Percentiles rank a stretch among this genome's conserved stretches.
Conservation (phyloP, 306 rosid genomes). For the Rosa multiflora region DNA sequence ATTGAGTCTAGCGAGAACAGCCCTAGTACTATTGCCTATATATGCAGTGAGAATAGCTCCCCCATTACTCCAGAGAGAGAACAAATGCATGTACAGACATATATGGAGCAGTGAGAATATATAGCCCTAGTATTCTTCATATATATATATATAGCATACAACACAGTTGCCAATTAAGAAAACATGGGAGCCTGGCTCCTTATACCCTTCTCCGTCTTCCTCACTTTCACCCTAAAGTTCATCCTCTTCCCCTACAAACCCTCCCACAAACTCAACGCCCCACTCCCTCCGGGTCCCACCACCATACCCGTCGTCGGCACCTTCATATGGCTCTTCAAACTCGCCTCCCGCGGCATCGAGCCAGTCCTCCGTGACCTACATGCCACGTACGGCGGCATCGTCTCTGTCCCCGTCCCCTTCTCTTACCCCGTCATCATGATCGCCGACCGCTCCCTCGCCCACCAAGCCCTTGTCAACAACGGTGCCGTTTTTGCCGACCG, state of each 20-base stretch:
- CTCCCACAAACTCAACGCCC: neutral
- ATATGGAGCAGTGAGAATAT: too few relatives aligned
- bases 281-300: slow-evolving; percentile 28
- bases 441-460: slow-evolving; percentile 19
- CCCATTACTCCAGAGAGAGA: too few relatives aligned
- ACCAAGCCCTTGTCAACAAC: slow-evolving; percentile 23
- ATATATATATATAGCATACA: too few relatives aligned
- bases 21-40: too few relatives aligned
- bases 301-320: slow-evolving; percentile 17
- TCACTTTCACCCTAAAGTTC: neutral
- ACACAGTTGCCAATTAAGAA: too few relatives aligned
- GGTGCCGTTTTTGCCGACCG: slow-evolving; percentile 31
- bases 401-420: slow-evolving; percentile 22
- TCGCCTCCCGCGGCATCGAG: neutral
- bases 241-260: neutral
- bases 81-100: too few relatives aligned
- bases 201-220: neutral
- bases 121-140: too few relatives aligned
- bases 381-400: slow-evolving; percentile 18
- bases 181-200: slow-evolving; percentile 13
- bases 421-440: slow-evolving; percentile 19
- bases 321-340: slow-evolving; percentile 11
- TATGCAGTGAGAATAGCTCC: too few relatives aligned
- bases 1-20: too few relatives aligned
- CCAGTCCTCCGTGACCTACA: slow-evolving; percentile 29